Base-by-base conservation (phyloP, 768 basidiomycete species). In the Boletellus ananiceps region DNA sequence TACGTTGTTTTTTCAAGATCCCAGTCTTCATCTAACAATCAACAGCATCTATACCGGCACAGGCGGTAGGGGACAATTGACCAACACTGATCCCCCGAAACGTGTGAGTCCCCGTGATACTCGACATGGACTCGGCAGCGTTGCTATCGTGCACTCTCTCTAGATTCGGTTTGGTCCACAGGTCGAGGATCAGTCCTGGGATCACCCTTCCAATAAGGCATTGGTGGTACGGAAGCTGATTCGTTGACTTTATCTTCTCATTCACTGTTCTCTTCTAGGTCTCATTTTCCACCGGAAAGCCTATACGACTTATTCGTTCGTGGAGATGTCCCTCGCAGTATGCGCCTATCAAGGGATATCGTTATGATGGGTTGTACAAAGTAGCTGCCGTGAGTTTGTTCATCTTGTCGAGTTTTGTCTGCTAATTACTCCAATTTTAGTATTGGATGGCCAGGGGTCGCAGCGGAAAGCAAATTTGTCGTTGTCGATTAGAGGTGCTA, bases 351-450 rank as follows among this genome's bases (percentile, higher is more conserved):
- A 5, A 27, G 2, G 65, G 64, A 8, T 59, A 57, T 31, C 68
- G 66, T 2, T 67, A 69, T 21, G 66, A 69, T 27, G 66, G 66
- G 16, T 36, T 67, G 2, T 67, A 67, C 44, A 66, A 23, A 32
- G 53, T 67, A 3, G 33, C 55, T 4, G 35, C 43, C 6, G 68
- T 70, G 27, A 39, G 54, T 34, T 15, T 31, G 12, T 41, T 12
- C 3, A 14, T 29, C 16, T 25, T 11, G 3, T 41, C 8, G 4
- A 12, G 5, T 23, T 42, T 42, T 15, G 1, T 21, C 25, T 35
- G 9, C 15, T 37, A 3, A 52, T 35, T 6, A 37, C 44, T 40
- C 36, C 8, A 8, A 21, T 8, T 14, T 14, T 25, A 66, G 64
- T 50, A 12, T 27, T 66, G 64, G 64, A 52, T 55, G 18, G 54